Base-by-base conservation (phyloP, 371 early-diverging fungal genomes). In the Rhizomucor pusillus region DNA sequence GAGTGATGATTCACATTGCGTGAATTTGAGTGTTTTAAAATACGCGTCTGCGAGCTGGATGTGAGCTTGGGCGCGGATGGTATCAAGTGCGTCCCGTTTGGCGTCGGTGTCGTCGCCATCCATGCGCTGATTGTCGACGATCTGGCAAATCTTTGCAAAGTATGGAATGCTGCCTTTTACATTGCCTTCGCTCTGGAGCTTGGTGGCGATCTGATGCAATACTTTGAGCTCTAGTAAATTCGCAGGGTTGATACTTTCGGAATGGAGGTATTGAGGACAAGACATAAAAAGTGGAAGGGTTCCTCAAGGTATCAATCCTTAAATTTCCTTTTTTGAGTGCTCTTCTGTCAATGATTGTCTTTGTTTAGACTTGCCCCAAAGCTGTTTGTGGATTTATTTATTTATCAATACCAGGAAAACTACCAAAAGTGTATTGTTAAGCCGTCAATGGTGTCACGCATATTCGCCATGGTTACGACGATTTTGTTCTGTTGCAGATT, bases 121-220 rank as follows among this genome's bases (percentile, higher is more conserved):
- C 4, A 63, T 19, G 6, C 23, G 50, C 43, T 73, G 74, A 36
- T 68, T 68, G n/a, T 71, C 69, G 23, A 75, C 52, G 20, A 71
- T 68, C 33, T 75, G 75, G 4, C 60, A 69, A 12, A 75, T 67
- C 35, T 75, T 75, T n/a, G 75, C 69, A 10, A 71, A 34, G 46
- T 71, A 75, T 10, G 75, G 75, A 50, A 75, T 71, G 7, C 67
- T 52, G 6, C 65, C 69, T 29, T 49, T 39, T 22, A 66, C 58
- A 43, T 70, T 56, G 14, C 55, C 57, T 25, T 59, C 52, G 1
- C 12, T 41, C 48, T 69, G 68, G 12, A 60, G 43, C 19, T 63
- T 45, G 19, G 36, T 25, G 0, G 61, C 56, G 6, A 73, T 52
- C 39, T 67, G 53, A 18, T 54, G 49, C 9, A 72, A 55, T 0